Conservation (phyloP, 441 rosid genomes). For the Cnidoscolus chayamansa region DNA sequence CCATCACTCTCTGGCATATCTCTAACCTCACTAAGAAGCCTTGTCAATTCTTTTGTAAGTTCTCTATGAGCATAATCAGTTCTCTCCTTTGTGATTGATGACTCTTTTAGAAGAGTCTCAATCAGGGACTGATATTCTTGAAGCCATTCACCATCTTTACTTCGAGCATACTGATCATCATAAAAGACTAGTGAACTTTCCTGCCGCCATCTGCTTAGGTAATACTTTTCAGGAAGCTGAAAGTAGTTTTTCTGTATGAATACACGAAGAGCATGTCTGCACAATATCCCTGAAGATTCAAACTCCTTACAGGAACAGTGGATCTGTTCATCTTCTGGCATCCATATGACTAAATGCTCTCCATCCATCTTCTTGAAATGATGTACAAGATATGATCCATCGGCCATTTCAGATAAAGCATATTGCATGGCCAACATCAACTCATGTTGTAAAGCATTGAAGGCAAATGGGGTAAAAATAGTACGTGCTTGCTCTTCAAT, state of each 20-base stretch:
- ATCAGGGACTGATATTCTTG: constrained; percentile 59
- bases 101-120: constrained; percentile 59
- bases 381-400: constrained; percentile 65
- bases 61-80: constrained; percentile 53
- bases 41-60: constrained; percentile 32
- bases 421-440: constrained; percentile 68
- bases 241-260: constrained; percentile 60
- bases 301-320: constrained; percentile 91
- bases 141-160: constrained; percentile 46
- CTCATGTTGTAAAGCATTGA: constrained; percentile 65
- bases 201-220: constrained; percentile 63
- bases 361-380: constrained; percentile 82
- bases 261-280: constrained; percentile 72
- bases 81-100: constrained; percentile 55
- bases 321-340: constrained; percentile 67
- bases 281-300: constrained; percentile 69
- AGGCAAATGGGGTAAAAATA: constrained; percentile 75
- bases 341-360: constrained; percentile 64
- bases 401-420: constrained; percentile 63
- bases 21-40: constrained; percentile 60
- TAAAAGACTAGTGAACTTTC: constrained; percentile 38
- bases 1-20: constrained; percentile 37
- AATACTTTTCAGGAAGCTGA: constrained; percentile 73
- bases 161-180: constrained; percentile 40
- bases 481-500: constrained; percentile 75